A percentile compares a stretch with the other conserved stretches of the same genome.
These are phyloP conservation scores for Phytopythium montanum DNA, from an alignment of 352 stramenopile species.

Conservation along the genomic window DNA sequence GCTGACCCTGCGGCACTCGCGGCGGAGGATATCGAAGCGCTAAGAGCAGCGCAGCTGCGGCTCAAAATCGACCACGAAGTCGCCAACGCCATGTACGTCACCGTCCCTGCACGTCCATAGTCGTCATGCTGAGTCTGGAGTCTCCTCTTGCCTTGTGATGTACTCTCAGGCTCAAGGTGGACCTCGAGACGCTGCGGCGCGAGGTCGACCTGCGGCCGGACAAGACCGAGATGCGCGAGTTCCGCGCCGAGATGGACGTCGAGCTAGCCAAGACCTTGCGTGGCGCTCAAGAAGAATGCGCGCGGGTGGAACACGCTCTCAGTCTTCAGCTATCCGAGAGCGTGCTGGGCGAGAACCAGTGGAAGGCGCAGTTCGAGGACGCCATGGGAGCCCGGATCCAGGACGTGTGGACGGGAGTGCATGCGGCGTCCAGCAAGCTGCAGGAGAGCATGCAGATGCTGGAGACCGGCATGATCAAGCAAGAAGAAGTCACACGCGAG, in stretches of 20 bases:
- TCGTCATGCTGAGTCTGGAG: neutral
- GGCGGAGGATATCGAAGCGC: conserved; percentile 47
- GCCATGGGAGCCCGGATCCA: conserved; percentile 43
- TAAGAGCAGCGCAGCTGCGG: conserved; percentile 47
- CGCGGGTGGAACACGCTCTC: conserved; percentile 29
- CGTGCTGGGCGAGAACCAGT: conserved; percentile 48
- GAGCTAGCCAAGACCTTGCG: conserved; percentile 13
- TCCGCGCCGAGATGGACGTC: conserved; percentile 40
- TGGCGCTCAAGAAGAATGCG: conserved; percentile 20
- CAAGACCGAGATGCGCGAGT: conserved; percentile 29
- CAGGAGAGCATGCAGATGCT: conserved; percentile 36
- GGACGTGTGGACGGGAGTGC: conserved; percentile 49
- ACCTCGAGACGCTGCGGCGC: conserved; percentile 32
- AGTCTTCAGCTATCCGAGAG: conserved; percentile 29
- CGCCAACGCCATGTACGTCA: conserved; percentile 19
- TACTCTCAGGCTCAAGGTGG: conserved; percentile 24
- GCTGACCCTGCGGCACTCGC: conserved; percentile 22
- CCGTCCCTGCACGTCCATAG: neutral
- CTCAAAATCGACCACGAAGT: conserved; percentile 65
- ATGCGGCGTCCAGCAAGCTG: conserved; percentile 28
- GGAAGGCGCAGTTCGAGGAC: conserved; percentile 50
- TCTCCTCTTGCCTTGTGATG: neutral
- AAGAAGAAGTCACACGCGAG: conserved; percentile 37
- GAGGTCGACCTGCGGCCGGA: conserved; percentile 33
- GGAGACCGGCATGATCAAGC: conserved; percentile 41